Evolutionary conservation across 2,329 filamentous ascomycete genomes (phyloP).

Genomic region (Penicillium sp.): DNA sequence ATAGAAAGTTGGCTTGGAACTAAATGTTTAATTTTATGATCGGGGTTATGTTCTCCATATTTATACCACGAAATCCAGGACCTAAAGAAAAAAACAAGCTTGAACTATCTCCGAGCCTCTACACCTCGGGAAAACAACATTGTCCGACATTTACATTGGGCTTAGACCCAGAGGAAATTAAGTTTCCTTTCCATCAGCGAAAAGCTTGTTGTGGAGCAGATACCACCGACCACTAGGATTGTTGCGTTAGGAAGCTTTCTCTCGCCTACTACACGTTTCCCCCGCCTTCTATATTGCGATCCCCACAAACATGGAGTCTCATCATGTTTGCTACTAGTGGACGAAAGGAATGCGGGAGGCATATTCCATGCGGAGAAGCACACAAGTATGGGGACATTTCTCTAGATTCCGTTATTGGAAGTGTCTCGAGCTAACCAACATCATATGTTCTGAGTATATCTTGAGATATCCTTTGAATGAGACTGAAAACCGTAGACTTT

Average conservation of each 20-base stretch:
- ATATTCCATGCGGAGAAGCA: too few species aligned
- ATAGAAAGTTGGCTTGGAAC: too few species aligned
- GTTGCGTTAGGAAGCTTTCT: background rate
- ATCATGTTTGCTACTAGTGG: too few species aligned
- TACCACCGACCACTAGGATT: background rate
- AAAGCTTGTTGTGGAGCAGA: background rate
- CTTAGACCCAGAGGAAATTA: background rate
- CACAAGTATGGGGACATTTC: too few species aligned
- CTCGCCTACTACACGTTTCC: background rate
- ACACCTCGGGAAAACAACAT: background rate
- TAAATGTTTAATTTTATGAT: too few species aligned
- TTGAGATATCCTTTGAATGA: too few species aligned
- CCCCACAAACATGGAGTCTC: background rate
- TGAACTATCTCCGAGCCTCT: background rate
- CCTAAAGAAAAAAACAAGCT: background rate
- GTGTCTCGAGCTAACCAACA: too few species aligned
- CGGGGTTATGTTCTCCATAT: background rate
- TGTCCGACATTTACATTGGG: background rate
- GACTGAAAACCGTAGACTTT: too few species aligned
- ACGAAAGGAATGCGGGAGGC: too few species aligned
- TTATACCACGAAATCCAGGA: background rate
- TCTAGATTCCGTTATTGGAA: too few species aligned
- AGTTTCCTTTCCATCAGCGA: background rate
- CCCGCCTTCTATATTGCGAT: background rate
- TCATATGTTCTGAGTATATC: too few species aligned